Percentiles rank a stretch among this genome's conserved stretches.
phyloP scores from a whole-genome alignment of 1,284 basidiomycete species.

The Fistulina hepatica region DNA sequence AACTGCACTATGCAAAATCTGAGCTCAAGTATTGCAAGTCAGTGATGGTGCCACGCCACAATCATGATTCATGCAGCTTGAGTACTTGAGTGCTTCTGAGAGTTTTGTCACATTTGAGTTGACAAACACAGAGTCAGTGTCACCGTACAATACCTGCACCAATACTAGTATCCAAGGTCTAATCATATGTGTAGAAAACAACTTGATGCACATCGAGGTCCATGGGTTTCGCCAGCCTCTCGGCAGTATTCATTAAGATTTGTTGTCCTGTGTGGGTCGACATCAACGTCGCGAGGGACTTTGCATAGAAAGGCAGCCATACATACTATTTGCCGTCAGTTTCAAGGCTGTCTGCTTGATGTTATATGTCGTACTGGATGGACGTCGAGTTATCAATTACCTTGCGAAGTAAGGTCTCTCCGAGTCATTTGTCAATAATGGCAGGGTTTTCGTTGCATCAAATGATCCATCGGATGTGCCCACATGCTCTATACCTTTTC shows the following conservation, averaged over 20 bases:
- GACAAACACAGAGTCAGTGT: conserved; percentile 98
- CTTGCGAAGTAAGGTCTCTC: no score
- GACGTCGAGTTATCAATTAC: no score
- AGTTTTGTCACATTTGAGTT: conserved; percentile 92
- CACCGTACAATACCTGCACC: conserved; percentile 91
- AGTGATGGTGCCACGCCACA: no score
- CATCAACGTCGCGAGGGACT: conserved; percentile 91
- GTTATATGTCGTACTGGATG: no score
- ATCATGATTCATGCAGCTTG: no score
- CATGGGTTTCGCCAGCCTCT: conserved; percentile 85
- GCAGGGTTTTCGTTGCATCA: no score
- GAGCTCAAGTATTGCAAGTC: no score
- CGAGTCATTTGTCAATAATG: no score
- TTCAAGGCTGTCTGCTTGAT: conserved; percentile 98
- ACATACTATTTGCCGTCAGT: conserved; percentile 99
- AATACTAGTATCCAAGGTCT: conserved; percentile 2
- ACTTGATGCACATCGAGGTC: conserved; percentile 65
- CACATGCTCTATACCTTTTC: no score
- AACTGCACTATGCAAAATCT: no score
- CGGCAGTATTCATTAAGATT: conserved; percentile 88
- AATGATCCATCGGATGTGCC: no score
- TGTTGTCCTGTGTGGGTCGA: conserved; percentile 98
- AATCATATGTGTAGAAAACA: background rate
- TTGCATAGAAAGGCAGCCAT: conserved; percentile 98
- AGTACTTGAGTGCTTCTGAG: conserved; percentile 77